These are phyloP conservation scores for Yamadazyma dendronema DNA, from an alignment of 1,139 yeast species.

Conservation along the genomic window DNA sequence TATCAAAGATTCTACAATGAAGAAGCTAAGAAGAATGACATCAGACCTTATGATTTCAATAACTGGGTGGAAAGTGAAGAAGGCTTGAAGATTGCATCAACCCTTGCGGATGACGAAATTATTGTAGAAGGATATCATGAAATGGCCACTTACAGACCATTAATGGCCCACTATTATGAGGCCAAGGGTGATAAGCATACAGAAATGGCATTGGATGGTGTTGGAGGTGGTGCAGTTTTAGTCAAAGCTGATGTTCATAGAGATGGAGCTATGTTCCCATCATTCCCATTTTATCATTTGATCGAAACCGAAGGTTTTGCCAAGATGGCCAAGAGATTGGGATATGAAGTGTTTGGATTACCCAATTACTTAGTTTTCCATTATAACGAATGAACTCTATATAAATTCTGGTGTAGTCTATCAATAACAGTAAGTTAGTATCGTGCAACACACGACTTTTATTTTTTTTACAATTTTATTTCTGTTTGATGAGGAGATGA, in stretches of 20 bases:
- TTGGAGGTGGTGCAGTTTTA: conserved; percentile 93
- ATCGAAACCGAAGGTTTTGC: conserved; percentile 99
- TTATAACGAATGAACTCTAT: conserved; percentile 51
- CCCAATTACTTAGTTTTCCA: conserved; percentile 95
- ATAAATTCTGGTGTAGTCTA: background rate
- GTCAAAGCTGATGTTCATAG: conserved; percentile 97
- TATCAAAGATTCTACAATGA: conserved; percentile 74
- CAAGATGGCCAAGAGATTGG: conserved; percentile 92
- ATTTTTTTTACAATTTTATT: background rate
- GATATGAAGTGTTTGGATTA: conserved; percentile 86
- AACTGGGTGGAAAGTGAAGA: conserved; percentile 95
- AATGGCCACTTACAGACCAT: conserved; percentile 90
- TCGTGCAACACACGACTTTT: background rate
- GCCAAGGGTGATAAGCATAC: conserved; percentile 56
- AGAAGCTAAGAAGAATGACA: conserved; percentile 52
- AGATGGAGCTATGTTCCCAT: conserved; percentile 99
- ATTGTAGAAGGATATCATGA: conserved; percentile 91
- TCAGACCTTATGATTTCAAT: conserved; percentile 91
- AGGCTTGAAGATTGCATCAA: conserved; percentile 71
- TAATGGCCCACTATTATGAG: conserved; percentile 88
- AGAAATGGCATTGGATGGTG: conserved; percentile 88
- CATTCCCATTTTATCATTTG: conserved; percentile 93
- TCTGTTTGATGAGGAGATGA: conserved; percentile 7
- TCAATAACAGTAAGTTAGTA: background rate
- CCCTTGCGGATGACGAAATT: conserved; percentile 82